Percentiles rank a stretch among this genome's conserved stretches.
phyloP scores from a whole-genome alignment of 192 early-diverging fungal species.

The Linnemannia elongata region DNA sequence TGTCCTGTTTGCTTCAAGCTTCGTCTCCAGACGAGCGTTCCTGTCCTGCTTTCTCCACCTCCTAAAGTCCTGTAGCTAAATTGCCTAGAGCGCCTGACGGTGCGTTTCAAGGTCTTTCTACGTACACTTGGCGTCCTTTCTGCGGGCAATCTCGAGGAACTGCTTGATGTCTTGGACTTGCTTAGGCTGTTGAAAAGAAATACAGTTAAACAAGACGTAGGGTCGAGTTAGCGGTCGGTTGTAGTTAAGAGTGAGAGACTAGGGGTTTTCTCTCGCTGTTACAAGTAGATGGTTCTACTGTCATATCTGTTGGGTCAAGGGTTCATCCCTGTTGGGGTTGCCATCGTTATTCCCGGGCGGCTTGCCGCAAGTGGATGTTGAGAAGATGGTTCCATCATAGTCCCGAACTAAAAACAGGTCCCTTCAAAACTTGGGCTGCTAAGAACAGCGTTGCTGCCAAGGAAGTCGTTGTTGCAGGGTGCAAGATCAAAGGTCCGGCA shows the following conservation, averaged over 20 bases:
- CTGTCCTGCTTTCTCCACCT: background rate
- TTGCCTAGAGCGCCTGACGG: background rate
- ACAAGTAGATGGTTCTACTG: background rate
- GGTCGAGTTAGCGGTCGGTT: background rate
- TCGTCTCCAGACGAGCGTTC: background rate
- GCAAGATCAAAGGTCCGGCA: constrained; percentile 30
- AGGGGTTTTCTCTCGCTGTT: background rate
- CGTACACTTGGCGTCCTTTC: constrained; percentile 94
- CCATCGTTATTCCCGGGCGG: background rate
- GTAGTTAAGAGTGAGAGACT: background rate
- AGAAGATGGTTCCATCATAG: background rate
- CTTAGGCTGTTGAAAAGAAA: constrained; percentile 81
- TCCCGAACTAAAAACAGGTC: background rate
- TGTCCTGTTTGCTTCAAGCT: background rate
- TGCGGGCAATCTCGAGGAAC: constrained; percentile 94
- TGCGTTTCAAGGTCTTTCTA: background rate
- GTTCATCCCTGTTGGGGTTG: background rate
- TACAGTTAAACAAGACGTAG: background rate
- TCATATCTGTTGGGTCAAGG: constrained; percentile 10
- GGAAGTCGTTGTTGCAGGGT: background rate
- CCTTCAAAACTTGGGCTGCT: background rate
- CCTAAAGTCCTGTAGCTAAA: background rate
- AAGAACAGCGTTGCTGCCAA: background rate
- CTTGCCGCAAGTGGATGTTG: background rate
- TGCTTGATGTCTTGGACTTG: constrained; percentile 98